Evolutionary conservation across 139 green algal species (phyloP), one percentile per base, ranked within the genome.

Genomic region (Tetradesmus lagerheimii): DNA sequence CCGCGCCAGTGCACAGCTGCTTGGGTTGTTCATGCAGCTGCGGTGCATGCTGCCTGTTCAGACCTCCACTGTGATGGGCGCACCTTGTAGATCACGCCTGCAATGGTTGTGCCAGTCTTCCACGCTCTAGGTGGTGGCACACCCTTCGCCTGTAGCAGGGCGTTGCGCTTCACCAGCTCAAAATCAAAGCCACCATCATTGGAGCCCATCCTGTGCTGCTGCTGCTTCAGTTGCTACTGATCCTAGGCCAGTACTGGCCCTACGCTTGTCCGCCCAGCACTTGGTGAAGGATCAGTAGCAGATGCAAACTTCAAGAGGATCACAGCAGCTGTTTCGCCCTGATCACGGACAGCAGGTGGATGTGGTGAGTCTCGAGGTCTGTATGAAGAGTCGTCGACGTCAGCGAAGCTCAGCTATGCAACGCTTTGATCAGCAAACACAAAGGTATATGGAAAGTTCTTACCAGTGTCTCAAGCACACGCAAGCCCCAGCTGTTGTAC

Each of bases 21-120:
- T 16, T 57, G 11, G 5, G 53, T 76, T 86, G 43, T 38, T 25
- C 27, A 62, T 89, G 38, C 25, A 27, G 47, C 87, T 66, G 57
- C 34, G 29, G 64, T 16, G 64, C 23, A 27, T 62, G 34, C 23
- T 38, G 45, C 86, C 12, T 2, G 37, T 75, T 25, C 80, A 57
- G 31, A 82, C 23, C 37, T 76, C 2, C 29, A 50, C 29, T 71
- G 57, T 31, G 3, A 34, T 15, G 29, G 27, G 37, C 80, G 4
- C 25, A 98, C 98, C 95, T 99, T 99, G 93, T 95, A 99, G 15
- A 99, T 93, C 20, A 99, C 74, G 29, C 98, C 98, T 16, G 95
- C 96, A 41, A 99, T 99, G 16, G 98, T 99, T 8, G 98, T 99
- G 12, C 98, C 98, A 11, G 98, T 99, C 91, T 99, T 99, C 85